Percentiles rank a stretch among this genome's conserved stretches.
phyloP scores from a whole-genome alignment of 2,329 filamentous ascomycete genomes.

The Aspergillus cejpii region DNA sequence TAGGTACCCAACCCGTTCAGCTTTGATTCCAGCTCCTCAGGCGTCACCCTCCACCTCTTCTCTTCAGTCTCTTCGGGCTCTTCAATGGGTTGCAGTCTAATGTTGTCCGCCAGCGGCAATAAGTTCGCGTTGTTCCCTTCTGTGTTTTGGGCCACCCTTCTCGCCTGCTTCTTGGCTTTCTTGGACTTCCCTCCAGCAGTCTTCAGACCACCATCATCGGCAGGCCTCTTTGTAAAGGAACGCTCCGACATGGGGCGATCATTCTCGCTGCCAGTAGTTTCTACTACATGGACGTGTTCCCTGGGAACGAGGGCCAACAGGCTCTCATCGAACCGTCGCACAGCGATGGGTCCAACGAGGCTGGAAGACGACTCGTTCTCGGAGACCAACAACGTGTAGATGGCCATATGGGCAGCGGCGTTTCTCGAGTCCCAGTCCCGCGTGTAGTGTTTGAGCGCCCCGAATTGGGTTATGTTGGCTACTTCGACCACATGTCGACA shows the following conservation, averaged over 20 bases:
- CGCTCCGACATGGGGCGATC: not conserved
- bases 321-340: slow-evolving; percentile 1
- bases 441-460: slow-evolving; percentile 16
- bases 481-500: slow-evolving; percentile 27
- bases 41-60: slow-evolving; percentile 17
- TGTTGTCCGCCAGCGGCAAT: slow-evolving; percentile 14
- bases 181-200: not conserved
- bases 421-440: slow-evolving; percentile 24
- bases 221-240: not conserved
- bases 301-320: slow-evolving; percentile 3
- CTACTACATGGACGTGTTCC: not conserved
- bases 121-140: slow-evolving; percentile 14
- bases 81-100: slow-evolving; percentile 13
- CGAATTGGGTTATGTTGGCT: slow-evolving; percentile 15
- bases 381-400: slow-evolving; percentile 21
- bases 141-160: not conserved
- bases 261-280: not conserved
- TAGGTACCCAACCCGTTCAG: slow-evolving; percentile 7
- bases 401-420: slow-evolving; percentile 23
- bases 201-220: not conserved
- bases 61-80: slow-evolving; percentile 2
- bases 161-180: not conserved
- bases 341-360: slow-evolving; percentile 4
- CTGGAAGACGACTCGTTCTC: slow-evolving; percentile 1
- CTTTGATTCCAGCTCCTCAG: slow-evolving; percentile 9